Evolutionary conservation across 371 early-diverging fungal genomes (phyloP).

Genomic region (Mortierella sp.): DNA sequence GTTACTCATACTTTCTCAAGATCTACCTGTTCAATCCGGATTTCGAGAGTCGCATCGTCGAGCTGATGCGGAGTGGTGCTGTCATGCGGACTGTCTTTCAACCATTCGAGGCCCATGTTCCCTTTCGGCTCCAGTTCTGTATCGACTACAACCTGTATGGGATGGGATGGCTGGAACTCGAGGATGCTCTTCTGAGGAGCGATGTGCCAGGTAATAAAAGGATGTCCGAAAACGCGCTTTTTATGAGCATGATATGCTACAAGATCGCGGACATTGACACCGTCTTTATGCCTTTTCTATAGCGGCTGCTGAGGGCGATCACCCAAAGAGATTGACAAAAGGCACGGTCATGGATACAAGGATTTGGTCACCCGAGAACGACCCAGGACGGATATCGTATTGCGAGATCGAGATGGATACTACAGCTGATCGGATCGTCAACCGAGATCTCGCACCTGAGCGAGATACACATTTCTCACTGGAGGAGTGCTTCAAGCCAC

Average conservation of each 20-base stretch:
- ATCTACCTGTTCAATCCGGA: conserved; percentile 78
- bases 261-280: background rate
- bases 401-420: conserved; percentile 89
- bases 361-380: conserved; percentile 44
- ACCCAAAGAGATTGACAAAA: conserved; percentile 38
- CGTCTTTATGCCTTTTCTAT: background rate
- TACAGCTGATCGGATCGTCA: conserved; percentile 73
- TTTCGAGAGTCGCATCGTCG: conserved; percentile 67
- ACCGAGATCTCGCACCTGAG: conserved; percentile 71
- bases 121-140: conserved; percentile 92
- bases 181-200: conserved; percentile 51
- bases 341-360: conserved; percentile 32
- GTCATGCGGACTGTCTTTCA: conserved; percentile 76
- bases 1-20: conserved; percentile 81
- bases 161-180: conserved; percentile 83
- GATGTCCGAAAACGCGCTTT: background rate
- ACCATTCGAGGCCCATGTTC: conserved; percentile 90
- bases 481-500: conserved; percentile 44
- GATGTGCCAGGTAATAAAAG: conserved; percentile 46
- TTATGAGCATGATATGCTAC: conserved; percentile 1
- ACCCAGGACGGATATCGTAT: conserved; percentile 61
- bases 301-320: conserved; percentile 18
- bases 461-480: conserved; percentile 65
- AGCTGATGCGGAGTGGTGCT: conserved; percentile 79
- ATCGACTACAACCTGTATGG: conserved; percentile 95